Conservation (phyloP, 2,329 filamentous ascomycete species). For the Alternaria metachromatica region DNA sequence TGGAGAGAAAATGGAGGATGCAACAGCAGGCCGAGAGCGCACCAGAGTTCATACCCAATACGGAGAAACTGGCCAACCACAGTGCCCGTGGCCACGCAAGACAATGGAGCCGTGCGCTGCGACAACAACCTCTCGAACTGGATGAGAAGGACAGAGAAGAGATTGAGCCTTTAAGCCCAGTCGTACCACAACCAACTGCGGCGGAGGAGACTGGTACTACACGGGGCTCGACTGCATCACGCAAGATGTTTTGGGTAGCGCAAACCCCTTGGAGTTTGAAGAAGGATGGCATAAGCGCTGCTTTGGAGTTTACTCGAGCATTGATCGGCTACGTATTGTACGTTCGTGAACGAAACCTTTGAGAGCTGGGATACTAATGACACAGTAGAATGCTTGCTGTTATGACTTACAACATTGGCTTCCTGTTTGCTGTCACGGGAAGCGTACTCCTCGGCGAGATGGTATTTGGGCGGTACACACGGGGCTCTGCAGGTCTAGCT, state of each 20-base stretch:
- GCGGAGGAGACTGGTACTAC: neutral
- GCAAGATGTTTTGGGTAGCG: constrained; percentile 24
- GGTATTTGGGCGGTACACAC: constrained; percentile 36
- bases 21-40: neutral
- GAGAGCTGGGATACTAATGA: neutral
- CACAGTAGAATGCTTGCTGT: constrained; percentile 37
- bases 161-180: constrained; percentile 27
- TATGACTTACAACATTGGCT: constrained; percentile 43
- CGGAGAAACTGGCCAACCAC: neutral
- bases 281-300: constrained; percentile 25
- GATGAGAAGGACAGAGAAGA: constrained; percentile 20
- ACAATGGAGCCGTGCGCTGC: constrained; percentile 22
- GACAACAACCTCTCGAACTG: constrained; percentile 9
- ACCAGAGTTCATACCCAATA: neutral
- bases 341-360: neutral
- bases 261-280: constrained; percentile 28
- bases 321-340: constrained; percentile 40
- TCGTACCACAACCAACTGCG: neutral
- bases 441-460: constrained; percentile 39
- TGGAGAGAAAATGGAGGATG: constrained; percentile 30
- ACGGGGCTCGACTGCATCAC: neutral
- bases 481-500: constrained; percentile 22
- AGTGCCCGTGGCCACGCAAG: constrained; percentile 10
- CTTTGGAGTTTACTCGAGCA: constrained; percentile 33
- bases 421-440: constrained; percentile 39